These are phyloP conservation scores for Scedosporium apiospermum DNA, from an alignment of 2,329 filamentous ascomycete genomes.

Conservation along the genomic window DNA sequence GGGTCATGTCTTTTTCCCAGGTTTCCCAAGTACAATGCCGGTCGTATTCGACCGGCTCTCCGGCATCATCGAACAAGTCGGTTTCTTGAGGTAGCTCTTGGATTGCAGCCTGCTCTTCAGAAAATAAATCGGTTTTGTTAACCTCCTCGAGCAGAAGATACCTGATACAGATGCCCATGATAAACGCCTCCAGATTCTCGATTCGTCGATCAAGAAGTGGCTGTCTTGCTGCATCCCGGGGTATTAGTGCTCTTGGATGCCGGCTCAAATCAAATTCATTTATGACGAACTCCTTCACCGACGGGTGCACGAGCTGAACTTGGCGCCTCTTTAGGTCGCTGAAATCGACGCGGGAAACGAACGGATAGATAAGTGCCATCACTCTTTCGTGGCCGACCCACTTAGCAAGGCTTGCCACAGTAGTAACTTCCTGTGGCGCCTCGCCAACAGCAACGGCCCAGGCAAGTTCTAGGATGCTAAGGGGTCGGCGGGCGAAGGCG, in stretches of 20 bases:
- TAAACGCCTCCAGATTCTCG: slow-evolving; percentile 12
- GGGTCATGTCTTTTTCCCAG: slow-evolving; percentile 21
- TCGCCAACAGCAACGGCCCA: slow-evolving; percentile 17
- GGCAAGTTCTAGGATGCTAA: slow-evolving; percentile 20
- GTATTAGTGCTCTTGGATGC: too few relatives aligned
- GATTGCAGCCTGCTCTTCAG: slow-evolving; percentile 13
- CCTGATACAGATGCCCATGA: slow-evolving; percentile 17
- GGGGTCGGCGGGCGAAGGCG: slow-evolving; percentile 15
- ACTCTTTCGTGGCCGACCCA: slow-evolving; percentile 17
- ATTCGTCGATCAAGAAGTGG: background rate
- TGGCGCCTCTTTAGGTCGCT: slow-evolving; percentile 10
- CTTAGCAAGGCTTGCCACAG: slow-evolving; percentile 8
- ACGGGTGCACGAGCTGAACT: slow-evolving; percentile 12
- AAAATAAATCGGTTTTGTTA: slow-evolving; percentile 16
- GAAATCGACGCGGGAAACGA: slow-evolving; percentile 11
- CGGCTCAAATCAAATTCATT: slow-evolving; percentile 7
- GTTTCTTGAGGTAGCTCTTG: background rate
- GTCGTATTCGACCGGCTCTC: slow-evolving; percentile 11
- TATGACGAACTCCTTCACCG: slow-evolving; percentile 11
- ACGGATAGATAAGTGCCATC: slow-evolving; percentile 13
- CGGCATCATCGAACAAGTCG: slow-evolving; percentile 15
- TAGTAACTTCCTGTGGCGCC: slow-evolving; percentile 11
- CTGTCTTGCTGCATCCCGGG: too few relatives aligned
- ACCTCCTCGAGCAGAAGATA: slow-evolving; percentile 20
- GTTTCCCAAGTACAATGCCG: slow-evolving; percentile 17